These are phyloP conservation scores for Arabidopsis lyrata DNA, from an alignment of 441 rosid species.

Conservation along the genomic window DNA sequence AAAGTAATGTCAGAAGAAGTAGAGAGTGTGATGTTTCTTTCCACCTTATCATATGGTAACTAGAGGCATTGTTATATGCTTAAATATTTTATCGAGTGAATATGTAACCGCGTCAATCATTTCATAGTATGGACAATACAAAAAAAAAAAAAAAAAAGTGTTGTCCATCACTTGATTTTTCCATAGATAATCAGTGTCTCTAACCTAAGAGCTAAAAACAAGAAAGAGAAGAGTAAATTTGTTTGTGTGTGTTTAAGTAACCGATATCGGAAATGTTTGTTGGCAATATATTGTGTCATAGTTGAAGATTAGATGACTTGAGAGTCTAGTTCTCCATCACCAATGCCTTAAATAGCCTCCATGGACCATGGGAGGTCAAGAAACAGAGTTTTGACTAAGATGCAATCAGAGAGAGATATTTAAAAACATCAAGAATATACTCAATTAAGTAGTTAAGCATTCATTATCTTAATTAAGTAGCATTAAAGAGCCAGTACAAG, in stretches of 20 bases:
- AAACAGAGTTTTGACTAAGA: neutral
- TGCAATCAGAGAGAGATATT: neutral
- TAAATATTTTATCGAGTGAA: neutral
- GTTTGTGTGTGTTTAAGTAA: too few relatives aligned
- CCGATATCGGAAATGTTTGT: too few relatives aligned
- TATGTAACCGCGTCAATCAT: constrained; percentile 7
- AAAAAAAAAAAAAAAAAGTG: neutral
- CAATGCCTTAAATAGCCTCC: neutral
- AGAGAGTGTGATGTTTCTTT: constrained; percentile 13
- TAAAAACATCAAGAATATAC: neutral
- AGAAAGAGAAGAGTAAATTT: neutral
- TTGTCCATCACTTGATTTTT: constrained; percentile 8
- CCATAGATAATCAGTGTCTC: constrained; percentile 12
- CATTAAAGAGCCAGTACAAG: neutral
- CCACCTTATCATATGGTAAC: constrained; percentile 23
- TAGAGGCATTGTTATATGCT: neutral
- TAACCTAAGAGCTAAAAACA: constrained; percentile 6
- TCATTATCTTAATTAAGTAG: neutral
- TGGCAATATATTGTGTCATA: neutral
- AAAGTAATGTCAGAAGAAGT: neutral
- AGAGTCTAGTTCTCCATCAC: neutral
- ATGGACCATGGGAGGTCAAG: neutral
- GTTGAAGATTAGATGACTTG: neutral
- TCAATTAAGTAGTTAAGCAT: neutral
- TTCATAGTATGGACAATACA: neutral